Base-by-base conservation (phyloP, 805 yeast genomes). In the Candida dajiaensis region DNA sequence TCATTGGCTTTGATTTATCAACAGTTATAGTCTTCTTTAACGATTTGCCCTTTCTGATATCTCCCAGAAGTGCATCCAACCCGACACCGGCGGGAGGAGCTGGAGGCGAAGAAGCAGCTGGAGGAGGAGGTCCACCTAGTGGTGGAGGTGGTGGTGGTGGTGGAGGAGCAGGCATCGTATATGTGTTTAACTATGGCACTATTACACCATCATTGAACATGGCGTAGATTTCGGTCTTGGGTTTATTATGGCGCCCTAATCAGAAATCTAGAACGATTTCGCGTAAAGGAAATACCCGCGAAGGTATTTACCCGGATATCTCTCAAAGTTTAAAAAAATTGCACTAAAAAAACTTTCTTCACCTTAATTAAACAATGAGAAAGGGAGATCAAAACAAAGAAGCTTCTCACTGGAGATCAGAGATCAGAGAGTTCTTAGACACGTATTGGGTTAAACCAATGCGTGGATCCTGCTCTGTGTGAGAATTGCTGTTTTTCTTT, bases 41-140 rank as follows among this genome's bases (percentile, higher is more conserved):
- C 40, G 56, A 64, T 20, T 36, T 36, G 20, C 90, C 92, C 51
- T 85, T 85, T 57, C 89, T 78, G 53, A 92, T 92, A 62, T 87
- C 95, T 26, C 94, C 88, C 22, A 92, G 71, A 43, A 92, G 61
- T 2, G 83, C 81, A 51, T 74, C 74, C 61, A 80, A 65, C 18
- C 72, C 73, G 54, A 62, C 66, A 12, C 58, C 57, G 18, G 61
- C 49, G 42, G 63, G 44, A 42, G 69, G 54, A 38, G 66, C 57
- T 49, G 62, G 47, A 28, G 71, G 63, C 15, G 65, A 61, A 0
- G 50, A 42, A 8, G 75, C 71, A 18, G 78, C 75, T 16, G 80
- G 78, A 3, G 83, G 79, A 15, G 83, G 65, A 7, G 67, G 62
- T 0, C 69, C 62, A 11, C 67, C 64, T 10, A 71, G 66, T 4